Conservation (phyloP, 2,329 filamentous ascomycete species). For the Ophiostoma tasmaniense region DNA sequence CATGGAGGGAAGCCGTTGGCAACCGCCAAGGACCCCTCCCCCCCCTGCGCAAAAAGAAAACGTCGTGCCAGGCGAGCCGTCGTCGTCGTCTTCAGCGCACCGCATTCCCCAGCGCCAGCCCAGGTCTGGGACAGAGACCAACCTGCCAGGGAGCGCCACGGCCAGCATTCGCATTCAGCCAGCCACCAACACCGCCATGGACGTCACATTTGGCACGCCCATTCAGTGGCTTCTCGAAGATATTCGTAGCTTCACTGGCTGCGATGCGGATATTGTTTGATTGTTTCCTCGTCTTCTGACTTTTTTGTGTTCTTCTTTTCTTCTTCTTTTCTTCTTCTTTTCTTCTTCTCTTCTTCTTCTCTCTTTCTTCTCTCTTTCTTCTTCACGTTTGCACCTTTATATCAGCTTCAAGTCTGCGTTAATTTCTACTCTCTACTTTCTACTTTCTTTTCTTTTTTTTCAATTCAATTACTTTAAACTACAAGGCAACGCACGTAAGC, state of each 20-base stretch:
- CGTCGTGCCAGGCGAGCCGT: neutral
- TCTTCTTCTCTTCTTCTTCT: neutral
- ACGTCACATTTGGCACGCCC: neutral
- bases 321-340: neutral
- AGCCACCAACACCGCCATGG: neutral
- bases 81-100: neutral
- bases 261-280: neutral
- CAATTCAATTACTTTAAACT: too few species aligned
- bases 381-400: neutral
- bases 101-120: neutral
- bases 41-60: neutral
- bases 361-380: neutral
- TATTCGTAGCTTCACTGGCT: neutral
- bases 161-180: neutral
- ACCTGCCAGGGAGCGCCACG: neutral
- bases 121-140: neutral
- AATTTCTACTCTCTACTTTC: too few species aligned
- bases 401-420: too few species aligned
- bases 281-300: neutral
- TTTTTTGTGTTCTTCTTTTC: neutral
- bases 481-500: too few species aligned
- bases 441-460: too few species aligned
- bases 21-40: neutral
- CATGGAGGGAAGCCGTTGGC: neutral
- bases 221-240: neutral